These are phyloP conservation scores for Citrullus mucosospermus DNA, from an alignment of 306 rosid species.

Conservation along the genomic window DNA sequence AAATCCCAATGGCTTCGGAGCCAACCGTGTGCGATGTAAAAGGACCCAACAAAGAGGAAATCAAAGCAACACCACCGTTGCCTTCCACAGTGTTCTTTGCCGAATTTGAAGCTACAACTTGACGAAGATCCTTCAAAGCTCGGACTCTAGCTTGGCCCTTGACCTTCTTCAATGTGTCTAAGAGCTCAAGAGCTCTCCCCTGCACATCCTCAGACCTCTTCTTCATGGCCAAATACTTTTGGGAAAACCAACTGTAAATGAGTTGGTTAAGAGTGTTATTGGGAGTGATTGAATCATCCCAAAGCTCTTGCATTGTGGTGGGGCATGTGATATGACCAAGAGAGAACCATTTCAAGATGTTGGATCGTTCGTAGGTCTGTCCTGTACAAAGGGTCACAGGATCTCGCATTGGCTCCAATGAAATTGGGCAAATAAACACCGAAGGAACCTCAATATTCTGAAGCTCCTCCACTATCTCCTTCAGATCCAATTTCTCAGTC, in stretches of 20 bases:
- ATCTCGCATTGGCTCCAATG: slow-evolving; percentile 65
- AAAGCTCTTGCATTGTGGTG: slow-evolving; percentile 78
- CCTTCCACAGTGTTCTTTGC: slow-evolving; percentile 29
- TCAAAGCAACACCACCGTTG: slow-evolving; percentile 30
- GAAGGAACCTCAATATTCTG: slow-evolving; percentile 53
- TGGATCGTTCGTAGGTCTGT: slow-evolving; percentile 73
- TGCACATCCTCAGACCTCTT: slow-evolving; percentile 60
- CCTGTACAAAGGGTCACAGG: slow-evolving; percentile 87
- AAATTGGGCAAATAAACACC: slow-evolving; percentile 72
- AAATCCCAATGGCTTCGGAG: slow-evolving; percentile 60
- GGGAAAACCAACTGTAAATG: slow-evolving; percentile 54
- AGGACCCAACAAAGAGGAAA: slow-evolving; percentile 52
- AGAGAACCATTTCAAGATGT: slow-evolving; percentile 62
- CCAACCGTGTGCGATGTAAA: slow-evolving; percentile 79
- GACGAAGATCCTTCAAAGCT: slow-evolving; percentile 43
- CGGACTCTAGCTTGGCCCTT: slow-evolving; percentile 71
- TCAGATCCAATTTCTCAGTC: slow-evolving; percentile 45
- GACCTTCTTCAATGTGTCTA: slow-evolving; percentile 41
- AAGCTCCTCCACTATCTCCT: slow-evolving; percentile 41
- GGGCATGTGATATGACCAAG: slow-evolving; percentile 72
- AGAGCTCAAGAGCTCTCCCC: slow-evolving; percentile 39
- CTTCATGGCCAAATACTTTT: slow-evolving; percentile 39
- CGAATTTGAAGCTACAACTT: slow-evolving; percentile 30
- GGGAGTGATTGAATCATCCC: slow-evolving; percentile 60
- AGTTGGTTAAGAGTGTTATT: slow-evolving; percentile 52